Evolutionary conservation across 169 alveolate species (phyloP), one percentile per base, ranked within the genome.

Genomic region (Eimeria zaria): DNA sequence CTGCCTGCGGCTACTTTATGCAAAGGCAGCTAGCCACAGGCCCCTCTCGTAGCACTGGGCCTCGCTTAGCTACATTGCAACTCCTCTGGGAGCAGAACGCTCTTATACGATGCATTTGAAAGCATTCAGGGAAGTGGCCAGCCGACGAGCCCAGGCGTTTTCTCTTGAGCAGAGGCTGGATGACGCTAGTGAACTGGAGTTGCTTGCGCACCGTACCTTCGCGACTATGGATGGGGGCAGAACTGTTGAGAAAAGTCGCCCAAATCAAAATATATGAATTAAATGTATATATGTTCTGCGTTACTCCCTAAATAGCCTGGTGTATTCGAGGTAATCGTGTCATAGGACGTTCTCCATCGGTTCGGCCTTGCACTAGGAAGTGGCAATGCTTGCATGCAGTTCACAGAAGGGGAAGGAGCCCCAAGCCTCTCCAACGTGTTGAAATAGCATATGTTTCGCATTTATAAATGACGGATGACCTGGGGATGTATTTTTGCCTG

Each of bases 381-480:
- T 78, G 67, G 88, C 44, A n/a, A 78, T 24, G 88, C 85, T 78
- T 78, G 88, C 88, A 78, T 78, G 88, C 88, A n/a, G 88, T 24
- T 78, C 88, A 24, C 48, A 14, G 64, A 64, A 78, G 67, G 46
- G 41, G 88, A 46, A 48, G 14, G n/a, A 41, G 44, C 64, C 48
- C 41, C 67, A 36, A 8, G 83, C 83, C 83, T 39, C 12, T 73
- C 53, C 5, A 33, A 16, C 83, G 33, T 8, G 1, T 39, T 73
- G 83, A 73, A 73, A 73, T 73, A 39, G 83, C n/a, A 39, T 7
- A 39, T 22, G 16, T 20, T 73, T 39, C 53, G 30, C 55, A 1
- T 20, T 39, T 73, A 39, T 27, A 73, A 73, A 73, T 73, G 83
- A 39, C 16, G 11, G 20, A 39, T 36, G 39, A 39, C 12, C 36